Evolutionary conservation across 1,284 basidiomycete genomes (phyloP), one percentile per base, ranked within the genome.

Genomic region (Hypsizygus ulmarius): DNA sequence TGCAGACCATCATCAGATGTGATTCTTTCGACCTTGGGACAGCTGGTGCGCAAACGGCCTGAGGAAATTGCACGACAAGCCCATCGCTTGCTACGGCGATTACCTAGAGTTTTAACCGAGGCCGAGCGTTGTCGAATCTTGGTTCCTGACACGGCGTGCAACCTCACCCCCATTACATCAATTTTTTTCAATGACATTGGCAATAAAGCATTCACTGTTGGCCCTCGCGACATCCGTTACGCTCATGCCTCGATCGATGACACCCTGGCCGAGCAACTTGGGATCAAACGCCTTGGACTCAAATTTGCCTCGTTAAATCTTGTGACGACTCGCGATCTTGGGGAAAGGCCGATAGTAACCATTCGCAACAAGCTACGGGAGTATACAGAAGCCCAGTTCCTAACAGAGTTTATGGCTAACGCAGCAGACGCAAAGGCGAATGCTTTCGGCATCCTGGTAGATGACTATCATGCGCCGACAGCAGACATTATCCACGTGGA

Each of bases 361-460:
- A 67, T 71, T 14, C 58, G 58, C 21, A 68, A 65, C 32, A 64
- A 58, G 5, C 59, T 78, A 19, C 57, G 58, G 10, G 63, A 72
- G 14, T 77, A 79, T 41, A 66, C 65, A 1, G 58, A 66, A 6
- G 58, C 64, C 2, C 71, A 76, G 47, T 65, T 72, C 6, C 59
- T 74, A 18, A 68, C 66, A 7, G 77, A 79, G 46, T 75, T 77
- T 51, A 52, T 78, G 9, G 77, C 77, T 2, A 79, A 79, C 51
- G 77, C 77, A 5, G 61, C 64, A 1, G 77, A 78, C 50, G 77
- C 76, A 0, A 64, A 64, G 12, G 76, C 75, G 0, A 68, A 58
- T 1, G 45, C 58, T 4, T 75, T 77, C 51, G 53, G 59, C 9
- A 51, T 78, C 7, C 43, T 72, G 2, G 29, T 74, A 7, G 71